Evolutionary conservation across 192 early-diverging fungal species (phyloP), one percentile per base, ranked within the genome.

Genomic region (Kickxella alabastrina): DNA sequence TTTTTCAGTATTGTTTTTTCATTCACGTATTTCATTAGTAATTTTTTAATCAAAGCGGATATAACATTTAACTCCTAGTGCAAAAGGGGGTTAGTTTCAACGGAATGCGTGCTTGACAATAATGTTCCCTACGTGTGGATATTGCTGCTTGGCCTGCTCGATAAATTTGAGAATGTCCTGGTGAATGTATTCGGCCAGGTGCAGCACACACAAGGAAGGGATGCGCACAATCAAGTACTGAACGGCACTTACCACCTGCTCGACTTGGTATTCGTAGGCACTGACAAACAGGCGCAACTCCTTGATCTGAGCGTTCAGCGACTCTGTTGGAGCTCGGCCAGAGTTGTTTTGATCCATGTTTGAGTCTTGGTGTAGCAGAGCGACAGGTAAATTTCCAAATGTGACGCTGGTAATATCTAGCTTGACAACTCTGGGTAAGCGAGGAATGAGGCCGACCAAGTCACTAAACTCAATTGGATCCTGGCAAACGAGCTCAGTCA

Each of bases 21-120:
- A 31, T 54, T 28, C 10, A 23, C 3, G 10, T 13, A 14, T 27
- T 26, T 44, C n/a, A 26, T 24, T 51, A 29, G 43, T 28, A 48
- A 26, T 14, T 21, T 27, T 26, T 35, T 22, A 50, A 22, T 43
- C 14, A 32, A 36, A 54, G 51, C 43, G 45, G 50, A 53, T 42
- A 59, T 1, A 19, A 49, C 27, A 18, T 36, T 43, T 44, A 40
- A 19, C 17, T 29, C 40, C 3, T 21, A 10, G 10, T 19, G 17
- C 4, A 21, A 21, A 21, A 21, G 40, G 6, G 18, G 40, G 28
- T 28, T 15, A 48, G n/a, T n/a, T n/a, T n/a, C n/a, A n/a, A n/a
- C n/a, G n/a, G 18, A 22, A 35, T 0, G 46, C 31, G 28, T 48
- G 18, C 3, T 32, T 28, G 29, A 47, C 26, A 7, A 13, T 15